phyloP scores from a whole-genome alignment of 2,329 filamentous ascomycete species.

The Talaromyces funiculosus region DNA sequence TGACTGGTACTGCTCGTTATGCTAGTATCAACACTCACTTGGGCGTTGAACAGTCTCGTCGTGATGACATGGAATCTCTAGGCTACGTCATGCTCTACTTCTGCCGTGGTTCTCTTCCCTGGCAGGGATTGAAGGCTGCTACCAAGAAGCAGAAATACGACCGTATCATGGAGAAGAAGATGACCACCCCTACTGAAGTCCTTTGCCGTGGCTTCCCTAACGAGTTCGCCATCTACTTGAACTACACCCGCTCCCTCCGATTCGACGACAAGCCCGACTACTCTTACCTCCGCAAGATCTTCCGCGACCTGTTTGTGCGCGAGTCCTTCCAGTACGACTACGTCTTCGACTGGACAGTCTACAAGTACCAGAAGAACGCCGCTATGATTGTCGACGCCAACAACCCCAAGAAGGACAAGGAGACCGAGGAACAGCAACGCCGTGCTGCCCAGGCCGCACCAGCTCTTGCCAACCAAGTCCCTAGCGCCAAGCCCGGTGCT shows the following conservation, averaged over 20 bases:
- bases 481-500: conserved; percentile 64
- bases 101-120: conserved; percentile 95
- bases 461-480: conserved; percentile 48
- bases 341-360: conserved; percentile 99
- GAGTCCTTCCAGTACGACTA: conserved; percentile 99
- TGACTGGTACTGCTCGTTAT: conserved; percentile 97
- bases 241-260: conserved; percentile 96
- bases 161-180: conserved; percentile 99
- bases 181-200: conserved; percentile 97
- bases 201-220: conserved; percentile 97
- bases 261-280: conserved; percentile 99
- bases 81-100: conserved; percentile 99
- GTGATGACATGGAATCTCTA: conserved; percentile 98
- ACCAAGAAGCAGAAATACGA: conserved; percentile 99
- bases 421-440: conserved; percentile 61
- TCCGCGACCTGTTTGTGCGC: conserved; percentile 97
- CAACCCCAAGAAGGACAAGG: conserved; percentile 61
- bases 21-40: conserved; percentile 98
- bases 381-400: conserved; percentile 85
- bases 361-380: conserved; percentile 99
- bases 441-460: conserved; percentile 61
- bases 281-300: conserved; percentile 99
- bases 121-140: conserved; percentile 97
- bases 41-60: conserved; percentile 96
- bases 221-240: conserved; percentile 98